Percentiles rank a stretch among this genome's conserved stretches.
Evolutionary conservation across 345 rosid species (phyloP).

Genomic region (Eutrema heterophyllum): DNA sequence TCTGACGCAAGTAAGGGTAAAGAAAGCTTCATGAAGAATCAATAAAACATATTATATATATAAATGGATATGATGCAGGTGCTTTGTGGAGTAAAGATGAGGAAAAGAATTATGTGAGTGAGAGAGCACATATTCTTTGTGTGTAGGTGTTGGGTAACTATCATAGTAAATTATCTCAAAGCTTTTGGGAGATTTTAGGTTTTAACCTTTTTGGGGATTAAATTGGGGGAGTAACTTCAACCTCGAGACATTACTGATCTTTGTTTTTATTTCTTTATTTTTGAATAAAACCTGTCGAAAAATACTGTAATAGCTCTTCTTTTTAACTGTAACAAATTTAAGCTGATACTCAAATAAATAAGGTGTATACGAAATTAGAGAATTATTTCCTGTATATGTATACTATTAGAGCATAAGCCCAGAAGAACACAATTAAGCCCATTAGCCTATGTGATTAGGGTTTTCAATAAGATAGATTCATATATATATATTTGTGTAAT

Average conservation of each 20-base stretch:
- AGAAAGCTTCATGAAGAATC: slow-evolving; percentile 35
- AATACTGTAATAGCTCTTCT: background rate
- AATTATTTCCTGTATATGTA: too few species aligned
- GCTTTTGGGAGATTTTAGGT: slow-evolving; percentile 21
- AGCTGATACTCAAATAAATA: background rate
- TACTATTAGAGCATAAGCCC: too few species aligned
- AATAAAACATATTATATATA: slow-evolving; percentile 15
- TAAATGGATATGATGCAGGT: slow-evolving; percentile 7
- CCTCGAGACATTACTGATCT: slow-evolving; percentile 21
- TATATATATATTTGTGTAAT: too few species aligned
- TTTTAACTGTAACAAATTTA: background rate
- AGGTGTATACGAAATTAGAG: too few species aligned
- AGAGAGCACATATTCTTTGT: slow-evolving; percentile 30
- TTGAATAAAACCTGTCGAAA: background rate
- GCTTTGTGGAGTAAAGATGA: slow-evolving; percentile 27
- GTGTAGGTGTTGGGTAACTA: slow-evolving; percentile 33
- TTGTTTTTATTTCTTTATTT: background rate
- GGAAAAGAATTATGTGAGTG: slow-evolving; percentile 31
- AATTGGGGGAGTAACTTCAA: slow-evolving; percentile 13
- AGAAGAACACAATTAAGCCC: too few species aligned
- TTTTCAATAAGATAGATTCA: too few species aligned
- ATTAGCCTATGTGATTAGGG: too few species aligned
- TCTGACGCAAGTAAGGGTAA: slow-evolving; percentile 66
- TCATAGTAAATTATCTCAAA: slow-evolving; percentile 24
- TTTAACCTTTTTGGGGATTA: slow-evolving; percentile 2